phyloP scores from a whole-genome alignment of 169 alveolate genomes.

The Pseudocohnilembus persalinus region DNA sequence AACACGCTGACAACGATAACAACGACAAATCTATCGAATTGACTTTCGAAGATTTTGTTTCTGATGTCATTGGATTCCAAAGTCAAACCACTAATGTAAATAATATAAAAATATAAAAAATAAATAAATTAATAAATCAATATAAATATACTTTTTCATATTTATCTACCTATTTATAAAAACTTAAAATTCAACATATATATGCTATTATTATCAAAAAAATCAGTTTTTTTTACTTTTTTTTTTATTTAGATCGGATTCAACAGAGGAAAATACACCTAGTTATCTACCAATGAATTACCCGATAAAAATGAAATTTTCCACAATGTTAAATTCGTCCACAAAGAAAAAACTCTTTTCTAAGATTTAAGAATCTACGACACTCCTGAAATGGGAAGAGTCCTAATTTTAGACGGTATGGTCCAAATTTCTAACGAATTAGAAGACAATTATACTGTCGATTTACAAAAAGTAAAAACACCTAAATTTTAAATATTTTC shows the following conservation, averaged over 20 bases:
- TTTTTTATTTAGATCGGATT: background rate
- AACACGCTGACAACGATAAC: background rate
- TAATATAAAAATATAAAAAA: too few species aligned
- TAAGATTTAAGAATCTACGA: conserved; percentile 33
- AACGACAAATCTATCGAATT: background rate
- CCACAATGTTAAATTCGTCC: conserved; percentile 26
- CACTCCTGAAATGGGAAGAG: conserved; percentile 14
- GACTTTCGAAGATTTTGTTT: background rate
- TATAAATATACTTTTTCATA: too few species aligned
- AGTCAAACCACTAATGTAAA: background rate
- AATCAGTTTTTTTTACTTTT: background rate
- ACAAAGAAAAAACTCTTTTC: conserved; percentile 37
- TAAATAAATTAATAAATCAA: too few species aligned
- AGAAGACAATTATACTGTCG: conserved; percentile 11
- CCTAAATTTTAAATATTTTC: background rate
- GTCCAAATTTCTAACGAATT: conserved; percentile 28
- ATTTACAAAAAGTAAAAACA: conserved; percentile 5
- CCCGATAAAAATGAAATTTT: conserved; percentile 17
- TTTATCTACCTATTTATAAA: too few species aligned
- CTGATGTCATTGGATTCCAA: background rate
- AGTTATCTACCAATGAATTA: conserved; percentile 6
- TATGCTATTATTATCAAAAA: too few species aligned
- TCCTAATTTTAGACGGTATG: conserved; percentile 24
- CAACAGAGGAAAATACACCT: conserved; percentile 18
- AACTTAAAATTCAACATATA: too few species aligned